Evolutionary conservation across 257 asterid species (phyloP), one percentile per base, ranked within the genome.

Genomic region (Nicotiana attenuata): DNA sequence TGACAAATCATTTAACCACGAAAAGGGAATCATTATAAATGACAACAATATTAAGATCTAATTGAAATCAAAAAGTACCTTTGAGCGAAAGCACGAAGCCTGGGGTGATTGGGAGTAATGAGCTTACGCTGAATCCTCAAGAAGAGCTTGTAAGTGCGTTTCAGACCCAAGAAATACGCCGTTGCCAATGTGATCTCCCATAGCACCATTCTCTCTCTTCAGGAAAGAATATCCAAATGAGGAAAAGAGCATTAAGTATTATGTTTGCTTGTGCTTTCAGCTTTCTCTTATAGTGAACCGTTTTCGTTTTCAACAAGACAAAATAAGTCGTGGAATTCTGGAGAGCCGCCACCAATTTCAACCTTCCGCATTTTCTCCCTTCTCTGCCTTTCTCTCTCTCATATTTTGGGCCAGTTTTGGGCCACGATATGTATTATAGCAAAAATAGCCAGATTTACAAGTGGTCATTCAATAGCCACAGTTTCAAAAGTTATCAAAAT

Each of bases 151-250:
- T 92, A 94, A 17, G 97, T 94, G 85, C 97, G 89, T 82, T 83
- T 90, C 61, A 94, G 88, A 81, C 98, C 98, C 87, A 94, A 80
- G 85, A 94, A 94, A 86, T 94, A 94, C 71, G 98, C 98, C 45
- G 98, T 92, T 8, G 85, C 97, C 85, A 94, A 85, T 82, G 98
- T 90, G 85, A 94, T 87, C 90, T 94, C 98, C 98, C 98, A 94
- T 31, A 94, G 84, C 87, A 94, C 98, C 98, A 94, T 94, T 82
- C 68, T 84, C 24, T 17, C 77, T 57, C 65, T 56, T 50, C 75
- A 57, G 75, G 1, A 16, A 45, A n/a, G 29, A 68, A 55, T 31
- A 35, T 69, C 68, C 45, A 13, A 28, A 15, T 29, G 41, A 22
- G n/a, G n/a, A 55, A 56, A 17, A 55, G 7, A 77, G 66, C 55